phyloP scores from a whole-genome alignment of 2,329 filamentous ascomycete species.

The Sclerotinia spermophila region DNA sequence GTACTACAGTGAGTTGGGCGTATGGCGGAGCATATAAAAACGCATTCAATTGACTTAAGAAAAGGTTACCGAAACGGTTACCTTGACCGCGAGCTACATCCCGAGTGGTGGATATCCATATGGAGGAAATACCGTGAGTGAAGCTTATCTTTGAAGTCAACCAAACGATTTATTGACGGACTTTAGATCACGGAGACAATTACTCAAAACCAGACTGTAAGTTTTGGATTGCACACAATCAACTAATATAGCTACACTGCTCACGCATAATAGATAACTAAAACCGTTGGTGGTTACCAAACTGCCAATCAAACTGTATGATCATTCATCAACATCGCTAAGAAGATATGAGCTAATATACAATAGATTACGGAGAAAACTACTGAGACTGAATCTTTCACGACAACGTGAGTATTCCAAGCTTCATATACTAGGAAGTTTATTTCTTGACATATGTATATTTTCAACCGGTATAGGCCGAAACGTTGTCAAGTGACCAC shows the following conservation, averaged over 20 bases:
- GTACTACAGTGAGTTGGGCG: slow-evolving; percentile 1
- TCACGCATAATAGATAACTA: neutral
- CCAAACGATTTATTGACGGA: neutral
- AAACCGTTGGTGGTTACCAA: neutral
- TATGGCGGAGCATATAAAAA: neutral
- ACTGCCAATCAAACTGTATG: slow-evolving; percentile 11
- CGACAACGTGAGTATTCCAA: slow-evolving; percentile 4
- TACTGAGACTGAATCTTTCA: slow-evolving; percentile 11
- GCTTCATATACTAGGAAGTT: neutral
- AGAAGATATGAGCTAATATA: neutral
- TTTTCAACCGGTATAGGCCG: no score
- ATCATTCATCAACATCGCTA: no score
- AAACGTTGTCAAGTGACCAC: no score
- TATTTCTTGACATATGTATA: neutral
- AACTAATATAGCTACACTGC: neutral
- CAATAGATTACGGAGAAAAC: slow-evolving; percentile 13
- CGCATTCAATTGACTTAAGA: neutral
- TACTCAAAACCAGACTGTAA: slow-evolving; percentile 11
- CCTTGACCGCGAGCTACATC: neutral
- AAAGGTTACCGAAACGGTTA: slow-evolving; percentile 5
- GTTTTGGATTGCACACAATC: neutral
- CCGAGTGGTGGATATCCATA: slow-evolving; percentile 8
- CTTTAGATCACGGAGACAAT: slow-evolving; percentile 8
- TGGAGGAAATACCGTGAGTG: slow-evolving; percentile 4
- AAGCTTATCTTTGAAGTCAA: neutral